These are phyloP conservation scores for Prosopis cineraria DNA, from an alignment of 306 rosid species.

Conservation along the genomic window DNA sequence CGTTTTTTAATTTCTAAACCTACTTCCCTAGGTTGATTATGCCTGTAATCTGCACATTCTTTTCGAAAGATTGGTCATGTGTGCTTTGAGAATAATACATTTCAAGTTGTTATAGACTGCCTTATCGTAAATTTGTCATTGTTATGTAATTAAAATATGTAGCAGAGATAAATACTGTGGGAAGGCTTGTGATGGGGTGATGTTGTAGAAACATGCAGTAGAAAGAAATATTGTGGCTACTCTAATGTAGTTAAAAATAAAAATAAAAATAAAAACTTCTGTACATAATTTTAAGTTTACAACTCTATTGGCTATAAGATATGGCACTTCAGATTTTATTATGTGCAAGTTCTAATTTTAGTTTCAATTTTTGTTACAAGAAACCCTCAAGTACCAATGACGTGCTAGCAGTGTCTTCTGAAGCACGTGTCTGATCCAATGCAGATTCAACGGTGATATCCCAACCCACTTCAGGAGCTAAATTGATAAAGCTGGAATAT, in stretches of 20 bases:
- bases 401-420: conserved; percentile 40
- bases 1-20: not conserved
- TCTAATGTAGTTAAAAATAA: too few relatives aligned
- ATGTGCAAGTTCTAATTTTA: conserved; percentile 25
- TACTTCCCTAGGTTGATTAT: not conserved
- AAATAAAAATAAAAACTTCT: too few relatives aligned
- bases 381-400: conserved; percentile 46
- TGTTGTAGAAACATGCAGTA: too few relatives aligned
- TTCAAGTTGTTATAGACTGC: not conserved
- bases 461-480: conserved; percentile 27
- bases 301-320: not conserved
- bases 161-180: not conserved
- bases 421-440: conserved; percentile 38
- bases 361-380: conserved; percentile 38
- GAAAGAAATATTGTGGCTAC: too few relatives aligned
- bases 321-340: not conserved
- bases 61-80: not conserved
- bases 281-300: not conserved
- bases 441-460: conserved; percentile 35
- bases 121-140: not conserved
- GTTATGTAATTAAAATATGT: not conserved
- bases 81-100: not conserved
- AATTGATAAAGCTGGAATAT: too few relatives aligned
- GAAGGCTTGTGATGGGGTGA: too few relatives aligned
- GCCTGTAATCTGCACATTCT: not conserved